These are phyloP conservation scores for Schwanniomyces vanrijiae DNA, from an alignment of 805 yeast species.

Conservation along the genomic window DNA sequence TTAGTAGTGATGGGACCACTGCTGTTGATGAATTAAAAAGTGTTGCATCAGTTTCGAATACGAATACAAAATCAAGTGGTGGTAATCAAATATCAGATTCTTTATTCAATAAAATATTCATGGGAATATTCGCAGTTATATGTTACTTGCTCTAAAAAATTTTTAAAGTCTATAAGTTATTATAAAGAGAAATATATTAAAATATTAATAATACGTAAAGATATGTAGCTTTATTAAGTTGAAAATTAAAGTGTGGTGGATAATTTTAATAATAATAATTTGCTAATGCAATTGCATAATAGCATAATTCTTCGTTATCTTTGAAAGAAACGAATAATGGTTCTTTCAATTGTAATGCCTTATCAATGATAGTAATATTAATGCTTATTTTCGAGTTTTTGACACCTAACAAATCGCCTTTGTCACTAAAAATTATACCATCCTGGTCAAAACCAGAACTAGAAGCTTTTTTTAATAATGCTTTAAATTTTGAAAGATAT, in stretches of 20 bases:
- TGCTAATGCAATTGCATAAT: not conserved
- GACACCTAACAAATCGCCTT: constrained; percentile 12
- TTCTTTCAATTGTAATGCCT: constrained; percentile 8
- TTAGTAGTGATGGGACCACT: constrained; percentile 35
- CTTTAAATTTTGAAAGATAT: constrained; percentile 7
- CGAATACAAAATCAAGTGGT: constrained; percentile 18
- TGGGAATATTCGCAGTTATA: not conserved
- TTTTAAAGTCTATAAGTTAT: not conserved
- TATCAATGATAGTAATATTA: constrained; percentile 10
- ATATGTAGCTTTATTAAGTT: too few relatives aligned
- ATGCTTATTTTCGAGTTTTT: constrained; percentile 11
- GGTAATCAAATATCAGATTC: not conserved
- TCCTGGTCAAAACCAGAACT: not conserved
- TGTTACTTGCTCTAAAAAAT: not conserved
- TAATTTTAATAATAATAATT: not conserved
- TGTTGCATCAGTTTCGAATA: constrained; percentile 19
- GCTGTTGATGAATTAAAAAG: constrained; percentile 24
- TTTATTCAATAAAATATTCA: not conserved
- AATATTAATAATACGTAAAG: too few relatives aligned
- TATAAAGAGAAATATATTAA: too few relatives aligned
- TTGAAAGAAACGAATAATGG: constrained; percentile 14
- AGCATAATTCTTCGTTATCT: constrained; percentile 14
- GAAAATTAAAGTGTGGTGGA: too few relatives aligned
- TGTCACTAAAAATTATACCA: constrained; percentile 2
- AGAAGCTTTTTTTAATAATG: constrained; percentile 8